Evolutionary conservation across 305 asterid genomes (phyloP), one percentile per base, ranked within the genome.

Genomic region (Nicotiana rustica): DNA sequence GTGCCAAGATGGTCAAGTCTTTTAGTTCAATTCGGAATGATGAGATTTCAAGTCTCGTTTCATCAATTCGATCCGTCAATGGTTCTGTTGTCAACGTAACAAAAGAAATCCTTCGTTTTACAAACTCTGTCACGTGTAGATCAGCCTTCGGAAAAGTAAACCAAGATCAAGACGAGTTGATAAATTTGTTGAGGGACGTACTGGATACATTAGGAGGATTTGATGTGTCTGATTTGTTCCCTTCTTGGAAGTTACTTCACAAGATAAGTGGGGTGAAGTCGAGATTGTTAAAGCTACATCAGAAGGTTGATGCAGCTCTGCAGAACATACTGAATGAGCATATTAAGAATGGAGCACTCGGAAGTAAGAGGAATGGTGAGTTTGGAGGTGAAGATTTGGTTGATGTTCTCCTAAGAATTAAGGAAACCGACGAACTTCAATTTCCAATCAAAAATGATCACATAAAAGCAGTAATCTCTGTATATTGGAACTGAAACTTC

Each of bases 211-310:
- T 84, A 25, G 86, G 84, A 4, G 80, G 79, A 4, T 82, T 84
- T 52, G 85, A 52, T 33, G 36, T 84, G 47, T 75, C 79, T 4
- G 87, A 86, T 79, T 75, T 84, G 31, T 86, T 82, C 17, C 89
- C 89, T 10, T 86, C 87, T 0, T 25, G 73, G n/a, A 84, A 78
- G 38, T 9, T 86, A 44, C 78, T 86, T 21, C 83, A 57, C 13
- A 7, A 21, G 19, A 4, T 78, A 3, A 52, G 82, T 78, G 83
- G 89, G 14, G 38, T 60, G 12, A 79, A 61, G 60, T 52, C 57
- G 9, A 80, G 29, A 75, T n/a, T 84, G 4, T 17, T 47, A 38
- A 80, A 60, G 38, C 10, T 82, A 56, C 85, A 76, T 41, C 41
- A 56, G 0, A 36, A 79, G 36, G 76, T 85, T 13, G 87, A 86